Evolutionary conservation across 345 rosid species (phyloP).

Genomic region (Hypericum androsaemum): DNA sequence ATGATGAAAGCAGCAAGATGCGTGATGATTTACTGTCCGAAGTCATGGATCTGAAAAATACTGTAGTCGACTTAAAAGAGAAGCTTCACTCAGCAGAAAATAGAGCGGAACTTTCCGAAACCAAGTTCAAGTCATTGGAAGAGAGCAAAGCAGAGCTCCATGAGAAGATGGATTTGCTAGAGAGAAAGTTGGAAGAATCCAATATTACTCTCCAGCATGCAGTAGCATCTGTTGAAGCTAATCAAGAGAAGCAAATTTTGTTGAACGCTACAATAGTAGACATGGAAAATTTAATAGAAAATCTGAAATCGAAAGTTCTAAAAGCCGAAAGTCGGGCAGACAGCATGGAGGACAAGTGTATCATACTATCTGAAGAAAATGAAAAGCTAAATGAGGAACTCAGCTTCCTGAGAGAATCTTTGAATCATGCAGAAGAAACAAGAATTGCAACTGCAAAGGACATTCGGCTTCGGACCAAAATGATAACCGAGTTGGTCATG

Average conservation of each 20-base stretch:
- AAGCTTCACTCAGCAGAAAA: conserved; percentile 37
- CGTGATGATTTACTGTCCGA: conserved; percentile 13
- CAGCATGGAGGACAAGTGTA: conserved; percentile 62
- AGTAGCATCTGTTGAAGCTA: conserved; percentile 71
- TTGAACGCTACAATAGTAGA: conserved; percentile 55
- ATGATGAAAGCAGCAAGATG: conserved; percentile 20
- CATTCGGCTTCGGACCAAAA: conserved; percentile 51
- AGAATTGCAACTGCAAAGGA: conserved; percentile 58
- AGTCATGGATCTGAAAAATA: conserved; percentile 25
- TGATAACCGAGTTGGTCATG: conserved; percentile 64
- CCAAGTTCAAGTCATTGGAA: conserved; percentile 30
- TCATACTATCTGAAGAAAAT: conserved; percentile 63
- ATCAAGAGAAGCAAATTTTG: conserved; percentile 71
- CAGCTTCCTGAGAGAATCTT: conserved; percentile 43
- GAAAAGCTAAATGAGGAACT: conserved; percentile 63
- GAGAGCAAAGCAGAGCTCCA: conserved; percentile 41
- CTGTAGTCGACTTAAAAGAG: conserved; percentile 34
- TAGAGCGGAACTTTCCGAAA: conserved; percentile 48
- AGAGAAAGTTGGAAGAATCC: conserved; percentile 52
- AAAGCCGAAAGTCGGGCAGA: conserved; percentile 74
- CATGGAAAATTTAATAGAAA: conserved; percentile 76
- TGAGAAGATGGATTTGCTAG: conserved; percentile 54
- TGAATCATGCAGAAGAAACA: conserved; percentile 63
- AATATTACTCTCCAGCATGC: conserved; percentile 65
- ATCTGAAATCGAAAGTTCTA: conserved; percentile 55